These are phyloP conservation scores for Psophocarpus tetragonolobus DNA, from an alignment of 306 rosid genomes.

Conservation along the genomic window DNA sequence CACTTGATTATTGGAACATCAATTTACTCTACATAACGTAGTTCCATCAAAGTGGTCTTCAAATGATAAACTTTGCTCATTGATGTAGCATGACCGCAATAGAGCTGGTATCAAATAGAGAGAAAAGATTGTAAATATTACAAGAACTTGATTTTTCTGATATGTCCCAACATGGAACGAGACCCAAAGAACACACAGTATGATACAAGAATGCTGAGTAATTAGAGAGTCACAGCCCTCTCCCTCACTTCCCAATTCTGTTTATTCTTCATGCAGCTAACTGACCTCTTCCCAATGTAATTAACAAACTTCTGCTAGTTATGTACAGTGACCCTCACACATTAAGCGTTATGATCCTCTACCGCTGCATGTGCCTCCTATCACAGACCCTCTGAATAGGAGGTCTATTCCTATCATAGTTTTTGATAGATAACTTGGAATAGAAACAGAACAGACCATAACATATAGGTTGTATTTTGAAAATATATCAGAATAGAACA, in stretches of 20 bases:
- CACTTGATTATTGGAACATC: conserved; percentile 11
- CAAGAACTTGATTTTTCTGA: neutral
- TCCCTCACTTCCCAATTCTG: neutral
- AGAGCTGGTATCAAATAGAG: neutral
- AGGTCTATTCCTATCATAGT: neutral
- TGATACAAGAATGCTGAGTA: neutral
- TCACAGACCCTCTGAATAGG: neutral
- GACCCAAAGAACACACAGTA: neutral
- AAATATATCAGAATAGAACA: neutral
- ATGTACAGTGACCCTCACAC: neutral
- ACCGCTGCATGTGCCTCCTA: neutral
- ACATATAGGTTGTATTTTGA: neutral
- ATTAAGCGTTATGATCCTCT: neutral
- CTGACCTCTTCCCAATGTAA: neutral
- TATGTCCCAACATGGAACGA: neutral
- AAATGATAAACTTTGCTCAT: conserved; percentile 4
- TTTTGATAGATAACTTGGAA: neutral
- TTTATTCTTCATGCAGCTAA: neutral
- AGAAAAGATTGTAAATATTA: neutral
- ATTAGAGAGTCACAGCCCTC: neutral
- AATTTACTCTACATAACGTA: neutral
- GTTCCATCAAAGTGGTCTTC: conserved; percentile 20
- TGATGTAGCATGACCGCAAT: neutral
- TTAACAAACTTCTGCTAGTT: neutral
- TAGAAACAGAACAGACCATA: neutral